These are phyloP conservation scores for Pseudevernia furfuracea DNA, from an alignment of 495 filamentous ascomycete genomes.

Conservation along the genomic window DNA sequence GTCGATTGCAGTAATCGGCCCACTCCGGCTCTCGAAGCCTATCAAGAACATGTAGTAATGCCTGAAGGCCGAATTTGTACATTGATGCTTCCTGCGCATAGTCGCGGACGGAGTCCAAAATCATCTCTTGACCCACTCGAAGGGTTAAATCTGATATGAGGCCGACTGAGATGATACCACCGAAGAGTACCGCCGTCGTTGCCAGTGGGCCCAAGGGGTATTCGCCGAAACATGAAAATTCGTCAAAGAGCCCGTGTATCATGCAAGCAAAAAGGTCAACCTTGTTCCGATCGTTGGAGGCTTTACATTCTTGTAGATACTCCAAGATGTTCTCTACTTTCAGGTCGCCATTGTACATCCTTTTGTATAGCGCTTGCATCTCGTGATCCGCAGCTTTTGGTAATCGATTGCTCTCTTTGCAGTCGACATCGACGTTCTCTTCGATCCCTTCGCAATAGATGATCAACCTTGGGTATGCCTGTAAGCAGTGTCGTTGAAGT, in stretches of 20 bases:
- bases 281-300: constrained; percentile 69
- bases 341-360: constrained; percentile 85
- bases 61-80: constrained; percentile 98
- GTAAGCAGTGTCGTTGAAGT: constrained; percentile 80
- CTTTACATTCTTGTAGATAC: constrained; percentile 74
- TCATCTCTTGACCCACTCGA: constrained; percentile 88
- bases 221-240: constrained; percentile 88
- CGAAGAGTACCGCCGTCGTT: constrained; percentile 92
- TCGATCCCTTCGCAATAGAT: constrained; percentile 91
- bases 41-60: constrained; percentile 74
- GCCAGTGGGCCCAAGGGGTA: constrained; percentile 91
- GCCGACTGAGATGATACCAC: constrained; percentile 88
- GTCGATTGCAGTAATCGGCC: constrained; percentile 77
- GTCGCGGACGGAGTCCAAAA: constrained; percentile 85
- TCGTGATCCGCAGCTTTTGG: constrained; percentile 70
- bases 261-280: constrained; percentile 97
- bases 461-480: constrained; percentile 88
- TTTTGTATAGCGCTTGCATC: constrained; percentile 95
- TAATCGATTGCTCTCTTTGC: constrained; percentile 67
- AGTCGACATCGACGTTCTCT: constrained; percentile 80
- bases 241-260: constrained; percentile 96
- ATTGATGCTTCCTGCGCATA: constrained; percentile 73
- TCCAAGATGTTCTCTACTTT: constrained; percentile 74
- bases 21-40: constrained; percentile 69
- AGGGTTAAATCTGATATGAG: constrained; percentile 83